Evolutionary conservation across 805 yeast genomes (phyloP).

Genomic region (Priceomyces carsonii): DNA sequence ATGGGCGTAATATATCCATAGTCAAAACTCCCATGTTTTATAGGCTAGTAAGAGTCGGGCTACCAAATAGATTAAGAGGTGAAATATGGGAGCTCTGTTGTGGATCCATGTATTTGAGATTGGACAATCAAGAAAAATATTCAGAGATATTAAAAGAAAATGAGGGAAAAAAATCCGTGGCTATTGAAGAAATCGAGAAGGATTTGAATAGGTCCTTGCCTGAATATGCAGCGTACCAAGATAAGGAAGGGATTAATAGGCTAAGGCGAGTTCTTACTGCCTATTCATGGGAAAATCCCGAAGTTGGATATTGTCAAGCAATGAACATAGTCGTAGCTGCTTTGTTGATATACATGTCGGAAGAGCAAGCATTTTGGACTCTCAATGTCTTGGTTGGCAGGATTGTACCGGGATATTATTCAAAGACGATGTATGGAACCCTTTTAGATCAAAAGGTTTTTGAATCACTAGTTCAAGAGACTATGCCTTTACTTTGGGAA

Average conservation of each 20-base stretch:
- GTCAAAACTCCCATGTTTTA: conserved; percentile 75
- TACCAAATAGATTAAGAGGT: conserved; percentile 93
- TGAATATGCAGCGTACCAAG: conserved; percentile 93
- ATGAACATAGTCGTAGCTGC: conserved; percentile 94
- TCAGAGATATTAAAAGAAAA: conserved; percentile 57
- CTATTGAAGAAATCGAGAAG: conserved; percentile 95
- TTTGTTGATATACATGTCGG: conserved; percentile 79
- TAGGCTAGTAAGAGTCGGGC: conserved; percentile 82
- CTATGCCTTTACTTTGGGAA: conserved; percentile 85
- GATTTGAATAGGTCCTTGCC: conserved; percentile 94
- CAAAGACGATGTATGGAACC: conserved; percentile 97
- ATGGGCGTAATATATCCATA: conserved; percentile 82
- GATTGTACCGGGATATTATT: conserved; percentile 92
- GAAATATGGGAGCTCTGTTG: conserved; percentile 93
- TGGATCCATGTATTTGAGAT: conserved; percentile 79
- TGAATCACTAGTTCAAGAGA: conserved; percentile 83
- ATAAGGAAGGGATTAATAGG: conserved; percentile 78
- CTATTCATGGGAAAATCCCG: conserved; percentile 95
- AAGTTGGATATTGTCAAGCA: conserved; percentile 97
- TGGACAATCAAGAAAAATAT: conserved; percentile 63
- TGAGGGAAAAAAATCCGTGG: conserved; percentile 66
- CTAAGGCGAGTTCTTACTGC: conserved; percentile 88
- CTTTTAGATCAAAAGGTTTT: conserved; percentile 90
- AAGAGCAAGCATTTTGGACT: conserved; percentile 97
- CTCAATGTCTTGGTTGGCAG: conserved; percentile 77